Conservation (phyloP, 352 stramenopile genomes). For the Globisporangium yorkense region DNA sequence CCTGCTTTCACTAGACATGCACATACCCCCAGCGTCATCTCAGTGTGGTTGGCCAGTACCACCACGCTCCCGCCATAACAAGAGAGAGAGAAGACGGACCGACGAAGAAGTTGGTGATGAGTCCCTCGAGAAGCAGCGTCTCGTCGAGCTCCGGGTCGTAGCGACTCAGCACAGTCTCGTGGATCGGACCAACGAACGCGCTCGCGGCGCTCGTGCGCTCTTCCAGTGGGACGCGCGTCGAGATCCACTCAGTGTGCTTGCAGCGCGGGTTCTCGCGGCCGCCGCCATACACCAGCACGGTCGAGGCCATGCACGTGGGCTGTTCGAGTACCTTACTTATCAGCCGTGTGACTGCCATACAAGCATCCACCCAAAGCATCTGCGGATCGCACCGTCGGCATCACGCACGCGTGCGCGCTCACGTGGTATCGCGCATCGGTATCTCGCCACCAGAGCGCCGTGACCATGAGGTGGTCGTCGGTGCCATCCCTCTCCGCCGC, state of each 20-base stretch:
- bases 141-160: slow-evolving; percentile 12
- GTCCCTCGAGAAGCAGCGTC: slow-evolving; percentile 52
- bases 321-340: neutral
- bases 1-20: slow-evolving; percentile 31
- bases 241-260: slow-evolving; percentile 76
- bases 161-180: slow-evolving; percentile 55
- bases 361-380: neutral
- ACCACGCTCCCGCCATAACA: neutral
- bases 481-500: neutral
- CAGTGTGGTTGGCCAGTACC: too few species aligned
- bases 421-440: slow-evolving; percentile 18
- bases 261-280: slow-evolving; percentile 33
- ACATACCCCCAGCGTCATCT: neutral
- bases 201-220: slow-evolving; percentile 19
- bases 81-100: slow-evolving; percentile 22
- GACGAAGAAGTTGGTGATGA: slow-evolving; percentile 80
- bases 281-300: slow-evolving; percentile 47
- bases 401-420: slow-evolving; percentile 45
- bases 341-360: neutral
- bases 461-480: slow-evolving; percentile 49
- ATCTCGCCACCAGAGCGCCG: slow-evolving; percentile 49
- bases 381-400: slow-evolving; percentile 27
- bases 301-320: slow-evolving; percentile 25
- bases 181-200: slow-evolving; percentile 20
- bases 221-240: slow-evolving; percentile 46